Base-by-base conservation (phyloP, 2,329 filamentous ascomycete species). In the Microascus cirrosus region DNA sequence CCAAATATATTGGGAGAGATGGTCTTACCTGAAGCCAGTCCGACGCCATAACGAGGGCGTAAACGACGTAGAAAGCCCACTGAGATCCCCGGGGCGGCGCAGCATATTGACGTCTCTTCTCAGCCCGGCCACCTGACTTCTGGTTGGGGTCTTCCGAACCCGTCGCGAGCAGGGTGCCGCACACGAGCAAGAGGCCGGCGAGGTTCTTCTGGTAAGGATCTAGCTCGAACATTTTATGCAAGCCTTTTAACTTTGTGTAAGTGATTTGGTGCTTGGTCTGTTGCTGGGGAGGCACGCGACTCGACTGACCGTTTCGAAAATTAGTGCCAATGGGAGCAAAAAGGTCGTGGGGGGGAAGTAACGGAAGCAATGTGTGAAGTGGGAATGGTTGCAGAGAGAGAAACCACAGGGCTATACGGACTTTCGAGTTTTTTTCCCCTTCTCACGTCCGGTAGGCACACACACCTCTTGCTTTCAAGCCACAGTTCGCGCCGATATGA, bases 1-100 rank as follows among this genome's bases (percentile, higher is more conserved):
- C n/a, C 13, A 2, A 5, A 48, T 48, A 4, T n/a, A n/a, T 4
- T 48, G 8, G 42, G 11, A n/a, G 15, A 10, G 15, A 48, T 10
- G 15, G 42, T 48, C 66, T 62, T 62, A 74, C 74, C 68, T 79
- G 76, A 32, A 80, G 71, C 77, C 76, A 80, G 65, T 80, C 77
- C 10, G 77, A 73, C 55, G 69, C 75, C 72, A 78, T 77, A 25
- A 77, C 73, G 5, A 80, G 68, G 59, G 74, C 70, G 57, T 78
- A 80, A 34, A 79, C 76, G 15, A 63, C 60, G 25, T 74, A 66
- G 63, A 76, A 76, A 10, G 68, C 60, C 61, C 63, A 62, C 55
- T 67, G 65, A 1, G 66, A 66, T 12, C 53, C 61, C 11, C 59
- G 59, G 18, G 48, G 15, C 39, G 57, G 36, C 56, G 36, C 42